These are phyloP conservation scores for Paxillus rubicundulus DNA, from an alignment of 768 basidiomycete species.

Conservation along the genomic window DNA sequence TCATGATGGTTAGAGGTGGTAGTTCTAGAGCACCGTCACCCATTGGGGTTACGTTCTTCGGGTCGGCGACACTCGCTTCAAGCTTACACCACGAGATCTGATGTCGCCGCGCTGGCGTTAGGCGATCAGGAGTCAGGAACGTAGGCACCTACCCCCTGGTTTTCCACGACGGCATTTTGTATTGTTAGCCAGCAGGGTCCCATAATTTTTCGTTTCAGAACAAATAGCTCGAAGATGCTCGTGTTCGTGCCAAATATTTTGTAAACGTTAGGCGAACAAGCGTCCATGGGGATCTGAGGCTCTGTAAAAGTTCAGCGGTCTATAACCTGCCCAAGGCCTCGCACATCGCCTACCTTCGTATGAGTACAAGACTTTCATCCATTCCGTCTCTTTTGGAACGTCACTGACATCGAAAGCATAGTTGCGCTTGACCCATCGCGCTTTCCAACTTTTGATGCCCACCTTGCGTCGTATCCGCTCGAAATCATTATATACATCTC, in stretches of 20 bases:
- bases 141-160: slow-evolving; percentile 65
- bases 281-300: slow-evolving; percentile 60
- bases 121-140: neutral
- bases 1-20: slow-evolving; percentile 90
- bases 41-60: slow-evolving; percentile 87
- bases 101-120: neutral
- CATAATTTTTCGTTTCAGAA: slow-evolving; percentile 96
- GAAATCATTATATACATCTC: slow-evolving; percentile 82
- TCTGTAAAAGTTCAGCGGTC: slow-evolving; percentile 15
- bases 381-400: slow-evolving; percentile 79
- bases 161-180: slow-evolving; percentile 68
- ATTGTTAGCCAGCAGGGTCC: slow-evolving; percentile 96
- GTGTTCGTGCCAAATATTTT: slow-evolving; percentile 91
- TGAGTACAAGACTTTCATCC: slow-evolving; percentile 92
- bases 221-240: slow-evolving; percentile 88
- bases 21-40: slow-evolving; percentile 70
- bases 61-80: slow-evolving; percentile 78
- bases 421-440: slow-evolving; percentile 82
- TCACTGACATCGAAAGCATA: slow-evolving; percentile 84
- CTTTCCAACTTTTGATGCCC: slow-evolving; percentile 73
- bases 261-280: slow-evolving; percentile 80
- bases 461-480: slow-evolving; percentile 70
- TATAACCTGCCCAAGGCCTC: neutral
- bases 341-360: slow-evolving; percentile 64
- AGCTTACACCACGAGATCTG: slow-evolving; percentile 98